Conservation (phyloP, 2,329 filamentous ascomycete species). For the Orbilia blumenaviensis region DNA sequence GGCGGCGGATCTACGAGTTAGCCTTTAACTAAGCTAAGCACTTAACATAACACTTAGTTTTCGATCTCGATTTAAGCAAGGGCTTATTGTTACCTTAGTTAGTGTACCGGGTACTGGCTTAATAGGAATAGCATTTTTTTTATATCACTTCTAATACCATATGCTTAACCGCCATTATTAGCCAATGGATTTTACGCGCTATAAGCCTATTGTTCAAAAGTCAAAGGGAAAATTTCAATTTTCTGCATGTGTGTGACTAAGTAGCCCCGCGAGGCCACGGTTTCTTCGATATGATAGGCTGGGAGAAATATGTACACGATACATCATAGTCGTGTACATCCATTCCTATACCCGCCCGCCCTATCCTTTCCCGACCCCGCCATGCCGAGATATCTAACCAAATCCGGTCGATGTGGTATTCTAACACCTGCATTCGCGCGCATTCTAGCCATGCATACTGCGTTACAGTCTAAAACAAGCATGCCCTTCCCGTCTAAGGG, state of each 20-base stretch:
- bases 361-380: neutral
- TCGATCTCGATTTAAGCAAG: neutral
- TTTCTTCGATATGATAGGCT: slow-evolving; percentile 1
- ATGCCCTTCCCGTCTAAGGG: neutral
- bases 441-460: slow-evolving; percentile 5
- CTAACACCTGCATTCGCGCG: slow-evolving; percentile 19
- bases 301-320: slow-evolving; percentile 8
- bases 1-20: slow-evolving; percentile 5
- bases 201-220: too few species aligned
- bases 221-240: too few species aligned
- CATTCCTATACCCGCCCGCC: slow-evolving; percentile 9
- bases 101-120: neutral
- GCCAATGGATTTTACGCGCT: neutral
- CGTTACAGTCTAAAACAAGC: slow-evolving; percentile 16
- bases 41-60: neutral
- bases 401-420: slow-evolving; percentile 17
- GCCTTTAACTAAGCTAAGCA: slow-evolving; percentile 1
- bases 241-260: too few species aligned
- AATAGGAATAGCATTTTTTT: neutral
- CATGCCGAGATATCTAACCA: slow-evolving; percentile 8
- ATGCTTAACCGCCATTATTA: too few species aligned
- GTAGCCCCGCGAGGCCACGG: too few species aligned
- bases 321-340: slow-evolving; percentile 15
- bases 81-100: neutral
- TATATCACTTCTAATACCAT: neutral